These are phyloP conservation scores for Nicotiana undulata DNA, from an alignment of 257 asterid species.

Conservation along the genomic window DNA sequence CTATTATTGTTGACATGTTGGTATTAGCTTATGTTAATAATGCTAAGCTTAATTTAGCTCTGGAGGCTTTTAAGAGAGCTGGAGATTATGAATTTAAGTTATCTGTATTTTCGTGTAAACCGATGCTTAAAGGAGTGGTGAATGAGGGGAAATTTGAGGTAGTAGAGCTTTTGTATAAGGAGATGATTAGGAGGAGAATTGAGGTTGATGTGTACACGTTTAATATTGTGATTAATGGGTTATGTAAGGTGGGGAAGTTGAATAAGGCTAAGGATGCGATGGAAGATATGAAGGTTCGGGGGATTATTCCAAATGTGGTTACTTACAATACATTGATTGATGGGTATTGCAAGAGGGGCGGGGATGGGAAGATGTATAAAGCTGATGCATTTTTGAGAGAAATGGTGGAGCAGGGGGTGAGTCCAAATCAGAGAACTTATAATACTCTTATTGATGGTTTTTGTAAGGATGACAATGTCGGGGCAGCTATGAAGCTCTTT, in stretches of 20 bases:
- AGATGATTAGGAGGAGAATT: slow-evolving; percentile 69
- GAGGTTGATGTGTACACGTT: slow-evolving; percentile 39
- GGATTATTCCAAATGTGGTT: slow-evolving; percentile 53
- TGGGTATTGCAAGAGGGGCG: slow-evolving; percentile 77
- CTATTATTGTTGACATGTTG: slow-evolving; percentile 61
- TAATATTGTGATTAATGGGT: slow-evolving; percentile 61
- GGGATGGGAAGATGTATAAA: slow-evolving; percentile 60
- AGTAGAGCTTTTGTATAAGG: slow-evolving; percentile 57
- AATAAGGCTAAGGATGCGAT: slow-evolving; percentile 64
- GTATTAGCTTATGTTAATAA: slow-evolving; percentile 40
- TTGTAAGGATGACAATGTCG: slow-evolving; percentile 64
- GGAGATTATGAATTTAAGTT: slow-evolving; percentile 65
- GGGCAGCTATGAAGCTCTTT: slow-evolving; percentile 46
- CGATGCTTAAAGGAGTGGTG: slow-evolving; percentile 46
- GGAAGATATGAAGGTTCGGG: slow-evolving; percentile 71
- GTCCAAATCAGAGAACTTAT: slow-evolving; percentile 55
- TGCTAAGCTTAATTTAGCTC: slow-evolving; percentile 40
- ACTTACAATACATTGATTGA: slow-evolving; percentile 64
- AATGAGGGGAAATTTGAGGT: slow-evolving; percentile 34
- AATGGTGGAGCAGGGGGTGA: slow-evolving; percentile 54
- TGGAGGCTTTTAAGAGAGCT: slow-evolving; percentile 74
- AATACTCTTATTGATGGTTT: slow-evolving; percentile 68
- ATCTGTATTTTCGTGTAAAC: slow-evolving; percentile 53
- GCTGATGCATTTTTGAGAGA: slow-evolving; percentile 59
- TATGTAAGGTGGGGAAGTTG: slow-evolving; percentile 76